phyloP scores from a whole-genome alignment of 768 basidiomycete genomes.

The Suillus alpinus region DNA sequence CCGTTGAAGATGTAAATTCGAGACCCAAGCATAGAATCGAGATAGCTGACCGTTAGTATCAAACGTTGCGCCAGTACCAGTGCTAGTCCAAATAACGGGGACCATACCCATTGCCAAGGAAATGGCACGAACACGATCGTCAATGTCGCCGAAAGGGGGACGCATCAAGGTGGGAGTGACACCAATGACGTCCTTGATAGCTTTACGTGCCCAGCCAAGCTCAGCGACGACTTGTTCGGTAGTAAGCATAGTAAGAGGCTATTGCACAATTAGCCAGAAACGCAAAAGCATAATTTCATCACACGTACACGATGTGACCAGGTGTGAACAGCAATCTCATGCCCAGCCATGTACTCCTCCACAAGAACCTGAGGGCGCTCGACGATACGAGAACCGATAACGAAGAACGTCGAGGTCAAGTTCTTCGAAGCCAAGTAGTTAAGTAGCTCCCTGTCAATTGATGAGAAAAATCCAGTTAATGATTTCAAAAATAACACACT shows the following conservation, averaged over 20 bases:
- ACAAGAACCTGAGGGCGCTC: conserved; percentile 73
- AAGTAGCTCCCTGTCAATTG: conserved; percentile 53
- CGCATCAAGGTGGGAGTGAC: conserved; percentile 79
- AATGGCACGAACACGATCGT: conserved; percentile 92
- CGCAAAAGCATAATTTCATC: conserved; percentile 10
- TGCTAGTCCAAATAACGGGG: conserved; percentile 87
- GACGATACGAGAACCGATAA: conserved; percentile 81
- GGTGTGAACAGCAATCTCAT: conserved; percentile 84
- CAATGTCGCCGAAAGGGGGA: conserved; percentile 83
- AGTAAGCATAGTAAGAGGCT: conserved; percentile 68
- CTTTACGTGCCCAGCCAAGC: conserved; percentile 87
- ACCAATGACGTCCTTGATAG: conserved; percentile 73
- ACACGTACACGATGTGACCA: conserved; percentile 76
- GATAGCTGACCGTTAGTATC: conserved; percentile 64
- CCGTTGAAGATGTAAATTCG: background rate
- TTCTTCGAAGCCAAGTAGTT: conserved; percentile 64
- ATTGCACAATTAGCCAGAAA: conserved; percentile 18
- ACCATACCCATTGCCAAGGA: conserved; percentile 86
- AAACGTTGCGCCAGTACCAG: conserved; percentile 51
- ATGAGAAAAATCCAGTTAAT: conserved; percentile 3
- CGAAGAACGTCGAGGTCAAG: conserved; percentile 85
- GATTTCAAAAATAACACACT: conserved; percentile 34
- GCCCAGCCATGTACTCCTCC: conserved; percentile 76
- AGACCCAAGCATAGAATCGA: background rate
- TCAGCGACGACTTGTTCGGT: conserved; percentile 89